phyloP scores from a whole-genome alignment of 495 filamentous ascomycete genomes.

The Penicilliopsis zonata region DNA sequence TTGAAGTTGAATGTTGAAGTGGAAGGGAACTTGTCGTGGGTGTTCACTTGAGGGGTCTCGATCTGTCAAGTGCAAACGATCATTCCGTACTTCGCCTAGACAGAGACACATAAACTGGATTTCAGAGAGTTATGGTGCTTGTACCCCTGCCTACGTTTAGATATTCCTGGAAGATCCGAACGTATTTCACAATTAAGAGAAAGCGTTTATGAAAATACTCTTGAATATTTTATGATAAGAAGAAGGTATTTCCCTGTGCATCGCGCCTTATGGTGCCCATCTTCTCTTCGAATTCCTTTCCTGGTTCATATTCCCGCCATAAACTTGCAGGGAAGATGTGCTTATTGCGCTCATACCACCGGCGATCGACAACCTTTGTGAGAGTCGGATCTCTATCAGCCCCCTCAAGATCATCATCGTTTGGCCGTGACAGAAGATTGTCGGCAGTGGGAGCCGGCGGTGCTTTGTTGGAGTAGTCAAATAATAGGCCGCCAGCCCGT shows the following conservation, averaged over 20 bases:
- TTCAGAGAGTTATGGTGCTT: too few species aligned
- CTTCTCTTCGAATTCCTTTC: constrained; percentile 70
- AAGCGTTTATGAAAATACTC: too few species aligned
- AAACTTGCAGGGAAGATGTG: constrained; percentile 94
- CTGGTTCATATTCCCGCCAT: constrained; percentile 91
- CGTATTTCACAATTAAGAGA: too few species aligned
- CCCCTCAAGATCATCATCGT: constrained; percentile 54
- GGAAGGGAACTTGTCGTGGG: too few species aligned
- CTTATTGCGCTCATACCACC: constrained; percentile 96
- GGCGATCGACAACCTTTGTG: constrained; percentile 90
- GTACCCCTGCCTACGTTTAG: too few species aligned
- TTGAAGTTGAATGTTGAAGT: too few species aligned
- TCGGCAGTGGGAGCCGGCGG: constrained; percentile 21
- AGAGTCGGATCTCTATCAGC: constrained; percentile 63
- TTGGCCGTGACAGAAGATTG: constrained; percentile 34
- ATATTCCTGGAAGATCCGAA: too few species aligned
- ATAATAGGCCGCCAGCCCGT: constrained; percentile 42
- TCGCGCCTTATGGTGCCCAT: constrained; percentile 56
- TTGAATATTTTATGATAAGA: constrained; percentile 47
- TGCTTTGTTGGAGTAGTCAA: constrained; percentile 62
- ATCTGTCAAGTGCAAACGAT: too few species aligned
- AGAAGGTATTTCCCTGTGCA: constrained; percentile 81
- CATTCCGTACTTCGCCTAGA: too few species aligned
- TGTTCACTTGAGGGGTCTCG: too few species aligned
- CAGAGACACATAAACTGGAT: too few species aligned